phyloP scores from a whole-genome alignment of 2,329 filamentous ascomycete genomes.

The Cytospora paraplurivora region DNA sequence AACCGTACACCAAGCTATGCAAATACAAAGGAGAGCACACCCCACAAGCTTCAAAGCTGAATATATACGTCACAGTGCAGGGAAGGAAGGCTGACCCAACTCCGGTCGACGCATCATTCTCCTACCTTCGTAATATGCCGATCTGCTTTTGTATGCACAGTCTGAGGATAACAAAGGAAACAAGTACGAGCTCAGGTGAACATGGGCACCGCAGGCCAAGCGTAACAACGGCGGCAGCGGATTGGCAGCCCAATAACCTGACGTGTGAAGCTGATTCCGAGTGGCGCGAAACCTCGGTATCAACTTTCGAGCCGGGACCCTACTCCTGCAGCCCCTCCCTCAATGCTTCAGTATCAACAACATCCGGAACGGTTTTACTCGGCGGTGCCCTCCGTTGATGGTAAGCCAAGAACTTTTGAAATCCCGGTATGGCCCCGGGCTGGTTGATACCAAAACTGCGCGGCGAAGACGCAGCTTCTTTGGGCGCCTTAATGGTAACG shows the following conservation, averaged over 20 bases:
- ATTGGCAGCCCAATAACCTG: neutral
- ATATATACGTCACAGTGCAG: neutral
- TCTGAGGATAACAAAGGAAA: constrained; percentile 1
- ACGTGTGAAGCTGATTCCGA: neutral
- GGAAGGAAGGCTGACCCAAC: neutral
- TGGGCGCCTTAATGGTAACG: constrained; percentile 14
- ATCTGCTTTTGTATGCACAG: neutral
- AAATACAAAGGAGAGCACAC: neutral
- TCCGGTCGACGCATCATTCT: neutral
- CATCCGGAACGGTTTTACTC: constrained; percentile 58
- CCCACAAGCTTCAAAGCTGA: neutral
- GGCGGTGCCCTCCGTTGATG: constrained; percentile 55
- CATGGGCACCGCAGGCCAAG: neutral
- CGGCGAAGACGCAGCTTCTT: constrained; percentile 22
- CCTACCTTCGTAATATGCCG: neutral
- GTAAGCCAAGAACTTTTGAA: constrained; percentile 58
- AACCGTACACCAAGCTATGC: constrained; percentile 1
- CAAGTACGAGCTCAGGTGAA: neutral
- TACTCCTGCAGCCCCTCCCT: constrained; percentile 58
- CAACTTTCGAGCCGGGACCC: neutral
- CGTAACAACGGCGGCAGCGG: neutral
- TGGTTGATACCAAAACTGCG: constrained; percentile 69
- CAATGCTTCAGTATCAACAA: constrained; percentile 62
- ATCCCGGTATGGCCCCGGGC: constrained; percentile 71
- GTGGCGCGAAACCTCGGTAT: neutral